Percentiles rank a stretch among this genome's conserved stretches.
These are phyloP conservation scores for Phalaenopsis hybrid DNA, from an alignment of 116 monocot species.

Conservation along the genomic window DNA sequence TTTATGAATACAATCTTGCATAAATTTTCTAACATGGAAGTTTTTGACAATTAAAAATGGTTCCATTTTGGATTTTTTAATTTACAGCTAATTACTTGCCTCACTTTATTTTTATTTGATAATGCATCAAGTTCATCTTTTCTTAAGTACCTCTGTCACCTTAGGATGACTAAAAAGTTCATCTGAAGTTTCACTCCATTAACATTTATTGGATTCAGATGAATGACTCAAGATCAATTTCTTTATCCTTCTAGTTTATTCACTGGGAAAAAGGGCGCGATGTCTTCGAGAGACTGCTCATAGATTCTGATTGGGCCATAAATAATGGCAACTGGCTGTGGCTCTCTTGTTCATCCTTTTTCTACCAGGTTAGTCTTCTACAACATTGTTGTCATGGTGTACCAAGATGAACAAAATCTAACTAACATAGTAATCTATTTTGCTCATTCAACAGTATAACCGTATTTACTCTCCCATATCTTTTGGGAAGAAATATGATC, in stretches of 20 bases:
- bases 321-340: conserved; percentile 93
- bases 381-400: neutral
- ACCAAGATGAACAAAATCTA: neutral
- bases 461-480: conserved; percentile 80
- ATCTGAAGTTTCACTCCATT: neutral
- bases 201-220: neutral
- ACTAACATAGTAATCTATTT: neutral
- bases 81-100: too few species aligned
- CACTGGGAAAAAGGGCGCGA: conserved; percentile 96
- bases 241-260: conserved; percentile 44
- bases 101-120: too few species aligned
- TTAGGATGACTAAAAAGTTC: neutral
- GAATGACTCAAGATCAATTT: neutral
- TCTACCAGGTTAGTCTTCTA: conserved; percentile 54
- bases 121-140: too few species aligned
- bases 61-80: too few species aligned
- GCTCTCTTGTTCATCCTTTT: conserved; percentile 95
- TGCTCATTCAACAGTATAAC: conserved; percentile 41
- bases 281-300: conserved; percentile 73
- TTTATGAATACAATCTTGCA: too few species aligned
- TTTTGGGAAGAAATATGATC: conserved; percentile 89
- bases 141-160: neutral
- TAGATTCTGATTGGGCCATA: conserved; percentile 94
- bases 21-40: too few species aligned
- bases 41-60: too few species aligned